phyloP scores from a whole-genome alignment of 352 stramenopile genomes.

The Globisporangium orthogonon region DNA sequence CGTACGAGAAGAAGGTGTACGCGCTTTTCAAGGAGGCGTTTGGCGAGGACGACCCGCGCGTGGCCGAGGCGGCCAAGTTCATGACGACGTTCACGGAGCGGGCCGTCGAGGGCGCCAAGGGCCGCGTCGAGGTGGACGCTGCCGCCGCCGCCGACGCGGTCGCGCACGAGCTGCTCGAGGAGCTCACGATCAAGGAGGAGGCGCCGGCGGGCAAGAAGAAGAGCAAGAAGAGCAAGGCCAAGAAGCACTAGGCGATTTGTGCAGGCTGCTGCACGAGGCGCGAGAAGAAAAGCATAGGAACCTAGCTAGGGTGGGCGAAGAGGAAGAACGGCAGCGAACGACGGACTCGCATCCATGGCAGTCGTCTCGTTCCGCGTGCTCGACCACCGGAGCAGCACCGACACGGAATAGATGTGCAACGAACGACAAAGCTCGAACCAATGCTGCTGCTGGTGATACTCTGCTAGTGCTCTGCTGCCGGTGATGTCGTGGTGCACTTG shows the following conservation, averaged over 20 bases:
- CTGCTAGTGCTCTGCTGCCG: too few species aligned
- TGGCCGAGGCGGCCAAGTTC: constrained; percentile 77
- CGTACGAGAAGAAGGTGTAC: constrained; percentile 89
- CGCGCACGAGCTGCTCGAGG: constrained; percentile 64
- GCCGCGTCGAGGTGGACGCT: constrained; percentile 67
- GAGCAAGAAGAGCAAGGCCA: constrained; percentile 30
- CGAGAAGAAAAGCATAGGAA: background rate
- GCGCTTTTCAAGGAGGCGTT: constrained; percentile 77
- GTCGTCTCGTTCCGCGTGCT: too few species aligned
- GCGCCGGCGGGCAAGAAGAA: constrained; percentile 27
- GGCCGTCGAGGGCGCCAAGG: constrained; percentile 83
- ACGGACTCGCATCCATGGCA: too few species aligned
- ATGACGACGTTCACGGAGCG: constrained; percentile 86
- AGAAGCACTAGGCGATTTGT: constrained; percentile 40
- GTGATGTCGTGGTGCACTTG: too few species aligned
- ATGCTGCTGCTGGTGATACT: too few species aligned
- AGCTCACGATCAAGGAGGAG: constrained; percentile 67
- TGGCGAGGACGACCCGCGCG: constrained; percentile 71
- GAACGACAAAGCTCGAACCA: too few species aligned
- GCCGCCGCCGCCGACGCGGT: constrained; percentile 70
- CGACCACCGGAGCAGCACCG: too few species aligned
- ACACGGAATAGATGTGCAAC: too few species aligned
- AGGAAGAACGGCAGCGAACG: too few species aligned
- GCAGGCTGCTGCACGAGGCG: too few species aligned
- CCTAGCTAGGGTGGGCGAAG: too few species aligned